These are phyloP conservation scores for Coffea eugenioides DNA, from an alignment of 257 asterid species.

Conservation along the genomic window DNA sequence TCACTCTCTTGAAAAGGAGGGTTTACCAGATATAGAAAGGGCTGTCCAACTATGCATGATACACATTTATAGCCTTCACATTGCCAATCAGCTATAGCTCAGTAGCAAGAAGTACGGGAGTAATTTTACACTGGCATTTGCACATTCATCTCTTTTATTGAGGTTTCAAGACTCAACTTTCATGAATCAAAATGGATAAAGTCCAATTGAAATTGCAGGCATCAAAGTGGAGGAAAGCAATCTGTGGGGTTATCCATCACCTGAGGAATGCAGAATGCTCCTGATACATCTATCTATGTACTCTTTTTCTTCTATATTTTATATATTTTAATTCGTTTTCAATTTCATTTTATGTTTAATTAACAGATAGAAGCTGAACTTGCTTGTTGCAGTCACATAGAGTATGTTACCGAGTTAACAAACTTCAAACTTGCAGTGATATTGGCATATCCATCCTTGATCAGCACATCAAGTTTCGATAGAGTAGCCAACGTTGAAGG, in stretches of 20 bases:
- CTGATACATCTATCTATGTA: neutral
- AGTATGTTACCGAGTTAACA: conserved; percentile 58
- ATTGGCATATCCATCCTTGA: conserved; percentile 75
- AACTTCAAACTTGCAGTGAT: conserved; percentile 63
- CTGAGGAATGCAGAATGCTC: neutral
- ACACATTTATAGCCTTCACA: neutral
- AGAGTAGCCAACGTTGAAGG: conserved; percentile 72
- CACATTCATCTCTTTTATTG: neutral
- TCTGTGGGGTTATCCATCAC: neutral
- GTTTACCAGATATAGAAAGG: neutral
- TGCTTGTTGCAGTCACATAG: neutral
- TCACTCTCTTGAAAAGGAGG: neutral
- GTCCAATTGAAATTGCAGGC: neutral
- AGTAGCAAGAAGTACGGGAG: neutral
- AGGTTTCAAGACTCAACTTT: neutral
- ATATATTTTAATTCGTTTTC: too few species aligned
- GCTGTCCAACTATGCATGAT: neutral
- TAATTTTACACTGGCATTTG: neutral
- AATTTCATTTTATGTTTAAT: neutral
- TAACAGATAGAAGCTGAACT: neutral
- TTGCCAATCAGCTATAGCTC: neutral
- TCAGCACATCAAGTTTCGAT: conserved; percentile 65
- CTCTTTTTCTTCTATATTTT: too few species aligned
- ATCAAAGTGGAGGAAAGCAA: neutral
- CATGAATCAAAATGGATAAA: neutral